A percentile compares a stretch with the other conserved stretches of the same genome.
Conservation (phyloP, 495 filamentous ascomycete species). For the Delitschia confertaspora region DNA sequence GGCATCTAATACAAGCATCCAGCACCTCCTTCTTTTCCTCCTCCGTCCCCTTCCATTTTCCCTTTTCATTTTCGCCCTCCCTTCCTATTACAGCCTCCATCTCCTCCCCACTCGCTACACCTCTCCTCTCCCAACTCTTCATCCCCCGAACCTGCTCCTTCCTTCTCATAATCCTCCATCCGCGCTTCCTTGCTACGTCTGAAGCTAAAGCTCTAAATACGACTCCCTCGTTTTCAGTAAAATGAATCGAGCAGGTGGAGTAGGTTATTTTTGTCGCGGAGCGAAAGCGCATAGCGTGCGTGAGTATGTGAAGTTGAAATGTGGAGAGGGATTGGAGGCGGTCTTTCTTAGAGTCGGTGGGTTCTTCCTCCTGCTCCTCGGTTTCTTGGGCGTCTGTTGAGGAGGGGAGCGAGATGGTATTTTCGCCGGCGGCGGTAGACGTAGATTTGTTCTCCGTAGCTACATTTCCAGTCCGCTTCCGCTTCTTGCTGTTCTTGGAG, state of each 20-base stretch:
- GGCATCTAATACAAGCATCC: slow-evolving; percentile 72
- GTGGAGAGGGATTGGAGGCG: slow-evolving; percentile 51
- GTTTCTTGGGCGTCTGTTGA: slow-evolving; percentile 22
- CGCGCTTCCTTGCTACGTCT: slow-evolving; percentile 51
- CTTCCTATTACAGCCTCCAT: slow-evolving; percentile 9
- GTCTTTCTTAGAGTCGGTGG: no score
- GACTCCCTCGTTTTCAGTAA: slow-evolving; percentile 80
- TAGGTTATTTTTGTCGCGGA: slow-evolving; percentile 72
- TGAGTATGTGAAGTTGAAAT: slow-evolving; percentile 35
- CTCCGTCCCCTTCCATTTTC: no score
- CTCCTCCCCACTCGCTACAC: slow-evolving; percentile 32
- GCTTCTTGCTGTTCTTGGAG: slow-evolving; percentile 41
- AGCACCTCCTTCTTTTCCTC: slow-evolving; percentile 38
- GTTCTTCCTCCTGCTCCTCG: slow-evolving; percentile 40
- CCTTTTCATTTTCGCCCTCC: slow-evolving; percentile 16
- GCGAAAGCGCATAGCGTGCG: slow-evolving; percentile 66
- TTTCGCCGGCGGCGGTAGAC: no score
- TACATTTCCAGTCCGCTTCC: slow-evolving; percentile 18
- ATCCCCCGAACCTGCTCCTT: slow-evolving; percentile 64
- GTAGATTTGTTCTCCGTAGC: no score
- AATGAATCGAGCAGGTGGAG: slow-evolving; percentile 82
- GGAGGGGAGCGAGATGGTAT: no score
- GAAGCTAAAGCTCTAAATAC: slow-evolving; percentile 60
- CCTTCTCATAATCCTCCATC: slow-evolving; percentile 67
- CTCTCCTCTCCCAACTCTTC: slow-evolving; percentile 62